Conservation (phyloP, 306 rosid species). For the Vigna hirtella region DNA sequence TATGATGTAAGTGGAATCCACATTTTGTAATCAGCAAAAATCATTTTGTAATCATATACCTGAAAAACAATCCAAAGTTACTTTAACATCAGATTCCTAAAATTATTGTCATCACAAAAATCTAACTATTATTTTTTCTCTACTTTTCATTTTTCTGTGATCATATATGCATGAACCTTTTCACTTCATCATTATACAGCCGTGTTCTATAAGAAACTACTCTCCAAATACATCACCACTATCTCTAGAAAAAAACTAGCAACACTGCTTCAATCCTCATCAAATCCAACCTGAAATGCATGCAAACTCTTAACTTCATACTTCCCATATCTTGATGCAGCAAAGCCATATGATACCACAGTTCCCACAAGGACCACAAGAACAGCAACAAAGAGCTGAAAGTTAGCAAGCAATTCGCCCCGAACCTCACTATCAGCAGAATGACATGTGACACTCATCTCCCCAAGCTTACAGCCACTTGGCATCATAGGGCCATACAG, state of each 20-base stretch:
- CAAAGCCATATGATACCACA: slow-evolving; percentile 58
- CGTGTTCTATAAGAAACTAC: slow-evolving; percentile 33
- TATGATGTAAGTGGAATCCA: background rate
- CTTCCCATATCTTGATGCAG: slow-evolving; percentile 67
- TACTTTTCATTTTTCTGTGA: slow-evolving; percentile 4
- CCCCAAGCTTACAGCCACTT: slow-evolving; percentile 75
- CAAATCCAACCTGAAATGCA: slow-evolving; percentile 47
- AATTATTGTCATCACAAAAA: slow-evolving; percentile 18
- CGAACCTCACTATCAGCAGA: slow-evolving; percentile 75
- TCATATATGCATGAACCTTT: slow-evolving; percentile 25
- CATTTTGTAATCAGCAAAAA: background rate
- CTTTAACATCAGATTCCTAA: slow-evolving; percentile 22
- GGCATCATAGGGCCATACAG: slow-evolving; percentile 96
- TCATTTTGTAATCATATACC: slow-evolving; percentile 20
- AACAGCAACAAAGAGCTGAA: slow-evolving; percentile 74
- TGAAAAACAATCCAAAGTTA: background rate
- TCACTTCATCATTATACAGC: slow-evolving; percentile 42
- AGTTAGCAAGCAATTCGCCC: slow-evolving; percentile 91
- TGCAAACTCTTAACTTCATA: slow-evolving; percentile 50
- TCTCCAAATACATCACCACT: slow-evolving; percentile 30
- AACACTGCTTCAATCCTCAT: slow-evolving; percentile 51
- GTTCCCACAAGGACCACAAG: slow-evolving; percentile 69
- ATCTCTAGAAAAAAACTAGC: slow-evolving; percentile 12
- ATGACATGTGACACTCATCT: slow-evolving; percentile 55
- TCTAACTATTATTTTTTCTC: background rate